Evolutionary conservation across 2,329 filamentous ascomycete species (phyloP), one percentile per base, ranked within the genome.

Genomic region (Colletotrichum tanaceti): DNA sequence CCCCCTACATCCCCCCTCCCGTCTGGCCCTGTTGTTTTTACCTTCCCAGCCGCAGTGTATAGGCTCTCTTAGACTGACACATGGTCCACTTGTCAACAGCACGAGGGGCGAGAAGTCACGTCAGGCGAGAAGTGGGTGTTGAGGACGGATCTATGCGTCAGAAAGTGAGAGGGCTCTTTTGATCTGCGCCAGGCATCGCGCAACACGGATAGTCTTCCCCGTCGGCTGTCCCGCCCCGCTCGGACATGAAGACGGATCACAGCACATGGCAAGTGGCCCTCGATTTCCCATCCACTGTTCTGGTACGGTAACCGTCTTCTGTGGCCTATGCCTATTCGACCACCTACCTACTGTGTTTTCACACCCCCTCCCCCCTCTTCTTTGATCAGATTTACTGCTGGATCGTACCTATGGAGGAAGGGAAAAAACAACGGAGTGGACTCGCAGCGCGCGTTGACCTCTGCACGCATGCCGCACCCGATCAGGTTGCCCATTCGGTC

Each of bases 81-180:
- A 60, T 65, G 55, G 55, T 65, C 43, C 54, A 60, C 43, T 68
- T 55, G 65, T 65, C 65, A 65, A 68, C 55, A 89, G 86, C 94
- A 97, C 78, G 94, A 97, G 79, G 94, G 94, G 0, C 86, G 88
- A 65, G 90, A 97, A 76, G 94, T 97, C 0, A 86, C 82, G 1
- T 84, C 86, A 49, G 94, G 94, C 11, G 93, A 97, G 81, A 97
- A 97, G 79, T 97, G 94, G 94, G 90, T 97, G 68, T 86, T 97
- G 68, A 84, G 94, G 72, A 97, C 91, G 71, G 94, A 97, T 82
- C 79, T 97, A 49, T 93, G 91, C 74, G 85, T 94, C 16, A 84
- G 79, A 71, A 82, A 85, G 70, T 89, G 72, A 77, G 32, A 44
- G 41, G n/a, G 24, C 9, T 35, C 32, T 47, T 10, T 32, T n/a